These are phyloP conservation scores for Salix suchowensis DNA, from an alignment of 345 rosid species.

Conservation along the genomic window DNA sequence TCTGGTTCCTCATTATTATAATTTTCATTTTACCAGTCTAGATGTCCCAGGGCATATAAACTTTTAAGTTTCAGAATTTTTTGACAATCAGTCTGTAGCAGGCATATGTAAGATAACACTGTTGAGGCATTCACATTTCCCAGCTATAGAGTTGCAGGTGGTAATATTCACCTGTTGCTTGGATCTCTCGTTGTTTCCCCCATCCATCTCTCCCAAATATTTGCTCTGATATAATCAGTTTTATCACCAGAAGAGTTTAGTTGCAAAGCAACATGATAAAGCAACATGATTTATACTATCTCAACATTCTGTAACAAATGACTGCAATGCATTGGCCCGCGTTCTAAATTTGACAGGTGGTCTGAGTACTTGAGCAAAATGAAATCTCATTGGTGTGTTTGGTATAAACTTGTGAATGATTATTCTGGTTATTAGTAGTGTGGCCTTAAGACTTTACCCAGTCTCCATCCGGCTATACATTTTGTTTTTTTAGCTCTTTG, in stretches of 20 bases:
- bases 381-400: neutral
- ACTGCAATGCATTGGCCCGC: too few relatives aligned
- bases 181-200: neutral
- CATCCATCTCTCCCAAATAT: neutral
- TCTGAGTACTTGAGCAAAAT: neutral
- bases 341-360: neutral
- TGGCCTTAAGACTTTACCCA: neutral
- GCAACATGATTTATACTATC: neutral
- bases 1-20: neutral
- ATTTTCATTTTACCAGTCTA: neutral
- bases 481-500: too few relatives aligned
- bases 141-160: neutral
- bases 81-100: neutral
- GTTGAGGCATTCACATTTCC: neutral
- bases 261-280: neutral
- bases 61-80: neutral
- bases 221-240: neutral
- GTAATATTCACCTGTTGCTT: neutral
- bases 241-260: neutral
- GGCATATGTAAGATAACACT: conserved; percentile 13
- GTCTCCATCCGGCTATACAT: neutral
- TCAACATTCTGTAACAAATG: neutral
- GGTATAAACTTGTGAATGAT: neutral
- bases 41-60: neutral
- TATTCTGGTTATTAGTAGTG: neutral